Evolutionary conservation across 768 basidiomycete species (phyloP), one percentile per base, ranked within the genome.

Genomic region (Pulveroboletus sp.): DNA sequence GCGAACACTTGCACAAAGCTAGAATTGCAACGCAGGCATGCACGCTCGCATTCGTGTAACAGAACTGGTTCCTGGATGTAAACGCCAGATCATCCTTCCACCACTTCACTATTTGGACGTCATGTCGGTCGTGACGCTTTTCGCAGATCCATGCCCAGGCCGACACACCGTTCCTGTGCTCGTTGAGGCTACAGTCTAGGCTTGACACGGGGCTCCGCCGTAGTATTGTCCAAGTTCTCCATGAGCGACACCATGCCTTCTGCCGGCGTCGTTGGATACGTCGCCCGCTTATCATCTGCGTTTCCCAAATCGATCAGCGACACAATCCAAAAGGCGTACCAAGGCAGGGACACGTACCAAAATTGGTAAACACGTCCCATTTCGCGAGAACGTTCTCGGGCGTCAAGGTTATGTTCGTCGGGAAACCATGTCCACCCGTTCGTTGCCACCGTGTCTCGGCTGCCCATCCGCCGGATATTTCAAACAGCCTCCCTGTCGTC

Each of bases 361-460:
- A 99, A 65, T 81, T 75, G 24, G 89, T 95, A 67, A 97, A 88
- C 44, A 73, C 69, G 39, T 77, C 74, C 94, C 93, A 98, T 61
- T 92, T 86, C 24, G 76, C 67, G 12, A 85, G 63, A 43, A 97
- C 75, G 48, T 85, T 82, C 69, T 98, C 96, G 0, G 93, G 89
- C 8, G 82, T 83, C 54, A 88, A 77, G 3, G 77, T 74, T 51
- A 76, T 77, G 64, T 85, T 85, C 32, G 85, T 78, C 5, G 93
- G 86, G 82, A 98, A 97, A 7, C 88, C 86, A 61, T 85, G 72
- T 9, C 94, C 96, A 2, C 85, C 87, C 8, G 91, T 75, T 12
- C 92, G 82, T 67, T 97, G 89, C 94, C 95, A 99, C 50, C 95
- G 78, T 30, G 89, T 85, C 67, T 93, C 83, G 1, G 90, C 90